Conservation (phyloP, 169 alveolate genomes). For the Cryptosporidium muris region DNA sequence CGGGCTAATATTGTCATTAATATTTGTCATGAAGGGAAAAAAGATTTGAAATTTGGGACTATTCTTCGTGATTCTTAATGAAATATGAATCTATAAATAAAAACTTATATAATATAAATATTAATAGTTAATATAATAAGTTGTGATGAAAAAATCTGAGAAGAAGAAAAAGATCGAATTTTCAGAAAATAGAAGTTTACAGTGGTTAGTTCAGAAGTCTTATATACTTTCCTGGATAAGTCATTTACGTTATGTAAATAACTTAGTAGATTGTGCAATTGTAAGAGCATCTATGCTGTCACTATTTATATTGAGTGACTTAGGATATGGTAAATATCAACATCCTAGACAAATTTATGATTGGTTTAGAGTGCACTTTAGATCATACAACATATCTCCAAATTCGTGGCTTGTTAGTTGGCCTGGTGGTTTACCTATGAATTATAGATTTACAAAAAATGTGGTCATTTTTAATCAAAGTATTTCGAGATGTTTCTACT, state of each 20-base stretch:
- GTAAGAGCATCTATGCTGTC: constrained; percentile 41
- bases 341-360: constrained; percentile 3
- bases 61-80: no score
- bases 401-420: constrained; percentile 18
- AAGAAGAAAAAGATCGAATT: not conserved
- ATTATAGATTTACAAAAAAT: constrained; percentile 5
- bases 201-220: no score
- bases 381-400: constrained; percentile 40
- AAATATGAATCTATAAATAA: no score
- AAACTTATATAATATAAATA: not conserved
- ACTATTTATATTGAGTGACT: constrained; percentile 14
- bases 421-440: no score
- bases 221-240: constrained; percentile 40
- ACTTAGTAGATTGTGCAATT: constrained; percentile 18
- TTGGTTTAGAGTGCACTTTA: constrained; percentile 63
- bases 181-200: no score
- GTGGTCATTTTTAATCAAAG: not conserved
- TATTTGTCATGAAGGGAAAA: no score
- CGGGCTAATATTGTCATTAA: no score
- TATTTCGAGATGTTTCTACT: not conserved
- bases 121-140: not conserved
- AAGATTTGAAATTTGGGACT: no score
- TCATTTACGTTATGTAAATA: constrained; percentile 32
- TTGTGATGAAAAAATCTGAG: not conserved
- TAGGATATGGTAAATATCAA: not conserved